Conservation (phyloP, 805 yeast species). For the Starmerella lactis-condensi region DNA sequence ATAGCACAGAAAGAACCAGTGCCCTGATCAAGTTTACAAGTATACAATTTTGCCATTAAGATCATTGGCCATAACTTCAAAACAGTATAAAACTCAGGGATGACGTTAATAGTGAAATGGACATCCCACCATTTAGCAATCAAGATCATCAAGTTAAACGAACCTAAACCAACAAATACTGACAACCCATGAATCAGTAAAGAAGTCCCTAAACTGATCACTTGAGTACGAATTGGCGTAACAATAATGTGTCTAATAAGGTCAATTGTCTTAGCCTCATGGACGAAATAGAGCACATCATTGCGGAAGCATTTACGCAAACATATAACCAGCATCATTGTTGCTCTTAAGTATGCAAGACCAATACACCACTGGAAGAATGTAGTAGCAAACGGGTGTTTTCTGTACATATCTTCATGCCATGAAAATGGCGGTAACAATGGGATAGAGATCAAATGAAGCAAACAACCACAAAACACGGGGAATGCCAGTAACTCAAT, state of each 20-base stretch:
- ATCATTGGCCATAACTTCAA: constrained; percentile 11
- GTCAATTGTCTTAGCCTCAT: constrained; percentile 89
- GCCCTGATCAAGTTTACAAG: constrained; percentile 37
- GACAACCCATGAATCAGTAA: constrained; percentile 26
- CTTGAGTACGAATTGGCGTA: constrained; percentile 52
- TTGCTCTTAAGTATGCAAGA: constrained; percentile 66
- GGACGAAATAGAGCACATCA: constrained; percentile 77
- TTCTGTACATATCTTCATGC: constrained; percentile 2
- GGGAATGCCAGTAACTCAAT: constrained; percentile 79
- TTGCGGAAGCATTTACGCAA: constrained; percentile 59
- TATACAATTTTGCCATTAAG: constrained; percentile 23
- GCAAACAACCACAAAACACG: constrained; percentile 58
- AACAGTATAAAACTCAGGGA: constrained; percentile 1
- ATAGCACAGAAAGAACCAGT: constrained; percentile 30
- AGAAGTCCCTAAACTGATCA: constrained; percentile 59
- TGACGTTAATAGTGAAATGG: constrained; percentile 3
- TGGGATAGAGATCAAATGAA: constrained; percentile 54
- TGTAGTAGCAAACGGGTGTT: constrained; percentile 7
- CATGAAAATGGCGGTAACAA: constrained; percentile 17
- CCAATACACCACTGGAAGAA: constrained; percentile 49
- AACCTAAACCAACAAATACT: constrained; percentile 58
- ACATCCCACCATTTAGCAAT: constrained; percentile 15
- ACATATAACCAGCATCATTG: constrained; percentile 78
- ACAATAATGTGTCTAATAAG: constrained; percentile 74
- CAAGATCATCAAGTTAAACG: constrained; percentile 33